These are phyloP conservation scores for Ogataea corticis DNA, from an alignment of 805 yeast species.

Conservation along the genomic window DNA sequence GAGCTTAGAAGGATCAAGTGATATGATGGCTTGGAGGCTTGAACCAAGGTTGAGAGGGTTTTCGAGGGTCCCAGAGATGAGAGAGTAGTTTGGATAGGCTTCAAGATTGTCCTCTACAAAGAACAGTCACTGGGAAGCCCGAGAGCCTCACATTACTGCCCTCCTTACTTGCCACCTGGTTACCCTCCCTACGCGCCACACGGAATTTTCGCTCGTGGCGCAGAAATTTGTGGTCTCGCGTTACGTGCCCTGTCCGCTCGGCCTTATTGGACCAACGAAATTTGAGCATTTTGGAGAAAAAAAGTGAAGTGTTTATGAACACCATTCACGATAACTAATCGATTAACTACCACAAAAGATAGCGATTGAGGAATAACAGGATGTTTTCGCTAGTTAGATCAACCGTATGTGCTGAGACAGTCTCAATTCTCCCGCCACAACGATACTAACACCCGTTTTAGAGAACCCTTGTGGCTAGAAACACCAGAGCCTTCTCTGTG, in stretches of 20 bases:
- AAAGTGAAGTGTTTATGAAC: conserved; percentile 4
- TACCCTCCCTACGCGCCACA: neutral
- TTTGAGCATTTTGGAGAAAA: conserved; percentile 9
- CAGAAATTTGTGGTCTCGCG: neutral
- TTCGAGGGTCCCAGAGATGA: neutral
- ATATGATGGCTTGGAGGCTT: neutral
- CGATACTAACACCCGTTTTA: conserved; percentile 7
- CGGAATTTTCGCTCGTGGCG: conserved; percentile 2
- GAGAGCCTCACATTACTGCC: too few species aligned
- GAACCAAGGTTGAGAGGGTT: too few species aligned
- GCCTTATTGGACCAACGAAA: conserved; percentile 15
- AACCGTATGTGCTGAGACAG: conserved; percentile 6
- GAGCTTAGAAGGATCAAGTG: neutral
- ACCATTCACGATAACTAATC: neutral
- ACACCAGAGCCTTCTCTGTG: conserved; percentile 30
- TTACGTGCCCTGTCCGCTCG: conserved; percentile 6
- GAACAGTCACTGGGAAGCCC: too few species aligned
- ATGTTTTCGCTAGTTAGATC: conserved; percentile 10
- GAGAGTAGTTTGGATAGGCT: neutral
- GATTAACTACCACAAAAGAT: neutral
- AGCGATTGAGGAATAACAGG: conserved; percentile 7
- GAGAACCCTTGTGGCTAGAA: conserved; percentile 24
- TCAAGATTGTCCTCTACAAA: too few species aligned
- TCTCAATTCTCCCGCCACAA: too few species aligned
- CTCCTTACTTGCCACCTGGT: too few species aligned